Evolutionary conservation across 116 monocot genomes (phyloP).

Genomic region (Dioscorea cayenensis): DNA sequence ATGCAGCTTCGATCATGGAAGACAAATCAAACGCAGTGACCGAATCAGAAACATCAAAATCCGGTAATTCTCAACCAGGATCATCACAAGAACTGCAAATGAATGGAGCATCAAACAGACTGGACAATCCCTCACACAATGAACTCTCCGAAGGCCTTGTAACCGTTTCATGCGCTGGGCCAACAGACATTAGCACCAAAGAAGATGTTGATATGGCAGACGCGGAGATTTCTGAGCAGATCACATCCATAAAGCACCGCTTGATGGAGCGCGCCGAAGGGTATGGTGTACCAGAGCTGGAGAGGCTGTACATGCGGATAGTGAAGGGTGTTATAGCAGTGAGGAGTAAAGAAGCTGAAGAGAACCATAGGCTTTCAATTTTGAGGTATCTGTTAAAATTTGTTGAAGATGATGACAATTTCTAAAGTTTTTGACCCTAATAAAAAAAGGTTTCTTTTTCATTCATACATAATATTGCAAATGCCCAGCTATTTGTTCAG

Average conservation of each 20-base stretch:
- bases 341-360: slow-evolving; percentile 31
- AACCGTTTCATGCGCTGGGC: slow-evolving; percentile 10
- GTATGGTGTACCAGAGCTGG: slow-evolving; percentile 73
- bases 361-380: slow-evolving; percentile 41
- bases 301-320: slow-evolving; percentile 69
- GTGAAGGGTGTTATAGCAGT: slow-evolving; percentile 44
- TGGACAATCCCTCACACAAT: slow-evolving; percentile 14
- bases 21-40: slow-evolving; percentile 30
- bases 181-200: not conserved
- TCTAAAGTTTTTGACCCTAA: slow-evolving; percentile 20
- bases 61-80: slow-evolving; percentile 15
- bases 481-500: too few species aligned
- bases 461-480: not conserved
- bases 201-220: slow-evolving; percentile 15
- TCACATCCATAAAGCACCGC: slow-evolving; percentile 29
- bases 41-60: slow-evolving; percentile 33
- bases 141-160: slow-evolving; percentile 18
- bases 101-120: slow-evolving; percentile 17
- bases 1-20: slow-evolving; percentile 29
- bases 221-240: slow-evolving; percentile 36
- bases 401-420: slow-evolving; percentile 65
- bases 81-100: slow-evolving; percentile 22
- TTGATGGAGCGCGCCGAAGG: slow-evolving; percentile 43
- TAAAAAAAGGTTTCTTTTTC: slow-evolving; percentile 1
- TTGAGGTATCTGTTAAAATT: slow-evolving; percentile 69